Base-by-base conservation (phyloP, 2,329 filamentous ascomycete species). In the Scytalidium sp. region DNA sequence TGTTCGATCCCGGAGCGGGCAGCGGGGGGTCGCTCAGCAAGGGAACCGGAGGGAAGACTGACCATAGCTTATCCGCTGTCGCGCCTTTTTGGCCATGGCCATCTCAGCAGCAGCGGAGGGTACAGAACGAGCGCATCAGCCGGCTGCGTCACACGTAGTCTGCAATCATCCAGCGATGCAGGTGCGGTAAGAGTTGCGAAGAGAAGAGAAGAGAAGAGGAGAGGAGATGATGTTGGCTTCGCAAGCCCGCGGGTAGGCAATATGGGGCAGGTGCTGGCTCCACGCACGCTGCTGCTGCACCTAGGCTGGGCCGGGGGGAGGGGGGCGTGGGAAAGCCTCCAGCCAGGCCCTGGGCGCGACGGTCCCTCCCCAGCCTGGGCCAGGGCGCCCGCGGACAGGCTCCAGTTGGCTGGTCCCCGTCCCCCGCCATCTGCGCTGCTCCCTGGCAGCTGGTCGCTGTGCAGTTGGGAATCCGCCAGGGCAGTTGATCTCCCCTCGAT, bases 11-110 rank as follows among this genome's bases (percentile, higher is more conserved):
- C 20, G 17, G 23, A 25, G 11, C 23, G 48, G 19, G 46, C 46
- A 36, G 11, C 40, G 40, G 43, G 41, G 44, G 17, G 13, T 50
- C 23, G 20, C 41, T 32, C 39, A 43, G 44, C 49, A 45, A 40
- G 45, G 50, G 45, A 22, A 43, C 25, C 45, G 45, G 22, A 47
- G 50, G 32, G 53, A 46, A 53, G 47, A 62, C 75, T 67, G 64
- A 87, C 83, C 83, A 73, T 87, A 87, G 68, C 82, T 85, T 70
- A 87, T 84, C 69, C 82, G 81, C 69, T 87, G 84, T 67, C 80
- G 82, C 63, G 79, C 78, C 73, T 85, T 87, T 68, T 81, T 84
- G 65, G 82, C 81, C 82, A 85, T 85, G 25, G 51, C 58, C 53
- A 44, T 46, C 32, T 36, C 32, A 36, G 32, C 32, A 4, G 32